Percentiles rank a stretch among this genome's conserved stretches.
Conservation (phyloP, 345 rosid species). For the Gossypium arboreum region DNA sequence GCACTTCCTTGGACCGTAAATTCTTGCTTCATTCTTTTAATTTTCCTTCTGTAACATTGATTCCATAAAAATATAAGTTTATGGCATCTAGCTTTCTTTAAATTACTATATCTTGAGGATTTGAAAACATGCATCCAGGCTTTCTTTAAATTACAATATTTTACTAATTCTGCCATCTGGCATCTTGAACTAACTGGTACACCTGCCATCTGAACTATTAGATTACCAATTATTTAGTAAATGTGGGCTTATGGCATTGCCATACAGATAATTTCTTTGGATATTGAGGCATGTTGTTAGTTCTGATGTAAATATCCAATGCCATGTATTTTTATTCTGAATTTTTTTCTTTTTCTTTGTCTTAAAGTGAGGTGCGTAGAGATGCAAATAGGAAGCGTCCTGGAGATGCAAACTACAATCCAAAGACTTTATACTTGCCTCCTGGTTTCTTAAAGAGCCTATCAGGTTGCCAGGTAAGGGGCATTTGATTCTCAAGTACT, state of each 20-base stretch:
- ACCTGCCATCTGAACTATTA: neutral
- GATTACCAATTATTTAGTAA: neutral
- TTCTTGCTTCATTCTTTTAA: constrained; percentile 20
- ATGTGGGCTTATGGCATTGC: neutral
- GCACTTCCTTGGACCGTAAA: constrained; percentile 74
- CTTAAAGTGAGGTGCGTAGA: constrained; percentile 47
- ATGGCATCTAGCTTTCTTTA: no score
- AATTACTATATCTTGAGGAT: neutral
- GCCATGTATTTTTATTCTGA: constrained; percentile 13
- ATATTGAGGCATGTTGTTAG: neutral
- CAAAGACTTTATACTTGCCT: constrained; percentile 84
- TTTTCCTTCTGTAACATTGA: neutral
- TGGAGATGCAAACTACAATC: constrained; percentile 70
- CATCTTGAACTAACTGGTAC: neutral
- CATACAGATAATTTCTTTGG: neutral
- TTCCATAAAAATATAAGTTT: neutral
- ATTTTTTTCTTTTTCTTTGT: constrained; percentile 6
- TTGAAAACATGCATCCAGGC: neutral
- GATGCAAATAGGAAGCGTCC: constrained; percentile 73
- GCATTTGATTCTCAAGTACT: constrained; percentile 13
- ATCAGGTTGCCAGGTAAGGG: constrained; percentile 81
- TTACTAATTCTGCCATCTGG: neutral
- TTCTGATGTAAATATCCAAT: neutral
- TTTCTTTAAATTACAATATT: neutral
- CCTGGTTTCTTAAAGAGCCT: constrained; percentile 71